Conservation (phyloP, 257 asterid species). For the Cinchona pubescens region DNA sequence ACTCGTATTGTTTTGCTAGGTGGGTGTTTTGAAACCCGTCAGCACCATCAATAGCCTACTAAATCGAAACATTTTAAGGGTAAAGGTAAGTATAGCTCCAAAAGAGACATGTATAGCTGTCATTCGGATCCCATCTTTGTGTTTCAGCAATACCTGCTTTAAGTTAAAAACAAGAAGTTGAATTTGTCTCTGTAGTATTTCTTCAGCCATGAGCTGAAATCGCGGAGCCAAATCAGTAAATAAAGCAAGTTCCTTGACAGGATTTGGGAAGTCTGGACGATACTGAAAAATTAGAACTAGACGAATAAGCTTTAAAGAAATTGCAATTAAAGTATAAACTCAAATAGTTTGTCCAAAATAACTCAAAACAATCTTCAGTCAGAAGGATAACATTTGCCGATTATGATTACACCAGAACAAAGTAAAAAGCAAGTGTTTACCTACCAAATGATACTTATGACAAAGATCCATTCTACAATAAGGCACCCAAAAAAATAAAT, state of each 20-base stretch:
- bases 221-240: conserved; percentile 94
- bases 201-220: conserved; percentile 77
- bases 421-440: neutral
- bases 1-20: conserved; percentile 69
- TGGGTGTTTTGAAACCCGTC: conserved; percentile 91
- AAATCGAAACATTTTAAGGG: conserved; percentile 3
- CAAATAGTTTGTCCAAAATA: neutral
- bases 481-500: neutral
- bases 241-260: conserved; percentile 68
- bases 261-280: conserved; percentile 77
- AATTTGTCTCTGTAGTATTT: conserved; percentile 71
- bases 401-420: neutral
- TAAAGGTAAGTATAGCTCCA: conserved; percentile 5
- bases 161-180: conserved; percentile 68
- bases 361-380: neutral
- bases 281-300: conserved; percentile 56
- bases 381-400: neutral
- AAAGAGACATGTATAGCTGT: neutral
- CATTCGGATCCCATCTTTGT: neutral
- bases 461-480: neutral
- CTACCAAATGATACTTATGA: neutral
- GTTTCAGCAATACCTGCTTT: conserved; percentile 52
- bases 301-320: conserved; percentile 1
- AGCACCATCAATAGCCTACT: conserved; percentile 90
- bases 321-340: neutral